Base-by-base conservation (phyloP, 495 filamentous ascomycete genomes). In the Hyphodiscus hymeniophilus region DNA sequence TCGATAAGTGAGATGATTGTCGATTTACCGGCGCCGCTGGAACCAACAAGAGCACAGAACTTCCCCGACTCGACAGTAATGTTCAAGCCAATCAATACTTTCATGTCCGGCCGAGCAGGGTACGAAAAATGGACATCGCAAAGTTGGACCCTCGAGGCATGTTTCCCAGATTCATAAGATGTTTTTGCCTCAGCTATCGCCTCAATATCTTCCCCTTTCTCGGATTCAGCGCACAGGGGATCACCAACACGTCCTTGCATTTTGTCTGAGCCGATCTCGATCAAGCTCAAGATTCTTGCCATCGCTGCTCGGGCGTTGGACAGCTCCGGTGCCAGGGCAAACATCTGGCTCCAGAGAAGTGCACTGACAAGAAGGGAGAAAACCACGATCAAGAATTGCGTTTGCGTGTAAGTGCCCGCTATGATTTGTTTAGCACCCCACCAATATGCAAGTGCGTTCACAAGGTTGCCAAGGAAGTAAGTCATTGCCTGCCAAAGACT, bases 401-500 rank as follows among this genome's bases (percentile, higher is more conserved):
- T 67, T 21, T 70, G 71, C 0, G 71, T 69, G 48, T 83, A 83
- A 16, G 69, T 50, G 0, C 79, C 79, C 33, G 66, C 59, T 13
- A 72, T 64, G 17, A 85, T 74, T 54, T 76, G 75, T 35, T 64
- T 69, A 0, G 76, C 68, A 3, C 80, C 81, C 77, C 81, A 86
- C 75, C 79, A 84, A 60, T 84, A 85, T 0, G 79, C 79, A 18
- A 86, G 61, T 0, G 78, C 76, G 56, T 82, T 81, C 6, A 85
- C 53, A 76, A 74, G 17, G 76, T 60, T 52, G 4, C 53, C 7
- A 20, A 28, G 10, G 70, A 73, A 47, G 74, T 75, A 57, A 43
- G 55, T 58, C 17, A 58, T 47, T 3, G 76, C 74, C 24, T 77
- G 74, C 61, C 74, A 75, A 18, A 74, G 43, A 57, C 73, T 78